Evolutionary conservation across 768 basidiomycete genomes (phyloP), one percentile per base, ranked within the genome.

Genomic region (Stropharia rugosoannulata): DNA sequence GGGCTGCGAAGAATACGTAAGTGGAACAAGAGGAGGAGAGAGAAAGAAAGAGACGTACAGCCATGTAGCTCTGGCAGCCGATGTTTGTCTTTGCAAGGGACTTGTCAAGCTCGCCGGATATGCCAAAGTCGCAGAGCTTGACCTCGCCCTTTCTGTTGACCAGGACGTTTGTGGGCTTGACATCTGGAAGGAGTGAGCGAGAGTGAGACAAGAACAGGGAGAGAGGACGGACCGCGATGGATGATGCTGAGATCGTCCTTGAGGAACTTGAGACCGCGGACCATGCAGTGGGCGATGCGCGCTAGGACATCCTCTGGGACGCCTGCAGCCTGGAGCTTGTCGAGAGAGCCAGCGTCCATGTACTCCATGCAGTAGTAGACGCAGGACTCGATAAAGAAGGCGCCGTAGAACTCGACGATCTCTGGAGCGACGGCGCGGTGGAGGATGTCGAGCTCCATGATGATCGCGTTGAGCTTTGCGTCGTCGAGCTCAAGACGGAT

Each of bases 331-430:
- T 77, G 74, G 27, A 98, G 79, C 60, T 88, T 91, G 69, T 98
- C 97, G 45, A 99, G 80, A 39, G 87, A 90, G n/a, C 95, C 95
- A 10, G 95, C 95, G 68, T 99, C 96, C 97, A 99, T 99, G 74
- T 88, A 93, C 77, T 99, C 97, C 95, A 98, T 98, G 73, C 95
- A 98, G 70, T 97, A 98, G 74, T 99, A 98, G 19, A 99, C 97
- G 70, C 96, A 99, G n/a, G 93, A 93, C 68, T 99, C 97, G 72
- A 97, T 95, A 73, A 97, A 98, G 77, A 99, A 99, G 4, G 97
- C 97, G 42, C 97, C 97, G 68, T 96, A 98, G 64, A 99, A 99
- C 58, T 98, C 97, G 65, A 99, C 93, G 61, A 98, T 98, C 66
- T 92, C 86, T 2, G 90, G 90, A 8, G 90, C 86, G 42, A 88